Percentiles rank a stretch among this genome's conserved stretches.
Evolutionary conservation across 2,329 filamentous ascomycete species (phyloP).

Genomic region (Claviceps cyperi): DNA sequence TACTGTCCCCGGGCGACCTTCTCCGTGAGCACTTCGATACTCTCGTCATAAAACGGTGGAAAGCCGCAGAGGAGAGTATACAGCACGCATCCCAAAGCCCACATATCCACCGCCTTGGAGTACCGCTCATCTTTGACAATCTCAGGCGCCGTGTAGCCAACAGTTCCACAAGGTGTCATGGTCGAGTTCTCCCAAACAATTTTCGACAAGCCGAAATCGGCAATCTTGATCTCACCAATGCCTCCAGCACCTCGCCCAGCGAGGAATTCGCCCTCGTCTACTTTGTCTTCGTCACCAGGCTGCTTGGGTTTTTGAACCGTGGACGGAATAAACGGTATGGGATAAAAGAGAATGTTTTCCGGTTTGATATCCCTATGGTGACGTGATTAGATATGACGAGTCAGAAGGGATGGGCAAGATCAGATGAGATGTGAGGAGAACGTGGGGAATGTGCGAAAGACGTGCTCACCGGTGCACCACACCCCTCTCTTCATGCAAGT

Average conservation of each 20-base stretch:
- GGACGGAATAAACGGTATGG: constrained; percentile 66
- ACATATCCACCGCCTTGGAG: constrained; percentile 99
- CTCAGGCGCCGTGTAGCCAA: constrained; percentile 94
- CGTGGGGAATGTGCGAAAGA: too few relatives aligned
- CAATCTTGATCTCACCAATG: constrained; percentile 92
- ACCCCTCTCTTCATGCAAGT: constrained; percentile 85
- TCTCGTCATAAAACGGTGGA: constrained; percentile 97
- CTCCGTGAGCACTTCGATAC: constrained; percentile 89
- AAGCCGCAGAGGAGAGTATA: constrained; percentile 97
- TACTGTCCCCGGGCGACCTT: constrained; percentile 96
- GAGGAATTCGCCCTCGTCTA: constrained; percentile 88
- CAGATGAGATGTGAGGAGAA: not conserved
- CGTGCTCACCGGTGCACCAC: constrained; percentile 76
- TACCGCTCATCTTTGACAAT: constrained; percentile 99
- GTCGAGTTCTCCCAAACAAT: constrained; percentile 97
- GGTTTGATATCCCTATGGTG: constrained; percentile 80
- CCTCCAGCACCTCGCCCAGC: constrained; percentile 70
- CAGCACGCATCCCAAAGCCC: constrained; percentile 90
- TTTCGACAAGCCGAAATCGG: constrained; percentile 94
- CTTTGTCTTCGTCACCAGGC: constrained; percentile 91
- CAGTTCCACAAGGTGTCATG: constrained; percentile 98
- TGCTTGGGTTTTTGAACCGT: constrained; percentile 67
- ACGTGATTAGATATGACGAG: not conserved
- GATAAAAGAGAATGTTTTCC: constrained; percentile 89
- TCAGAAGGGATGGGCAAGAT: not conserved